phyloP scores from a whole-genome alignment of 1,284 basidiomycete species.

The Butyriboletus appendiculatus region DNA sequence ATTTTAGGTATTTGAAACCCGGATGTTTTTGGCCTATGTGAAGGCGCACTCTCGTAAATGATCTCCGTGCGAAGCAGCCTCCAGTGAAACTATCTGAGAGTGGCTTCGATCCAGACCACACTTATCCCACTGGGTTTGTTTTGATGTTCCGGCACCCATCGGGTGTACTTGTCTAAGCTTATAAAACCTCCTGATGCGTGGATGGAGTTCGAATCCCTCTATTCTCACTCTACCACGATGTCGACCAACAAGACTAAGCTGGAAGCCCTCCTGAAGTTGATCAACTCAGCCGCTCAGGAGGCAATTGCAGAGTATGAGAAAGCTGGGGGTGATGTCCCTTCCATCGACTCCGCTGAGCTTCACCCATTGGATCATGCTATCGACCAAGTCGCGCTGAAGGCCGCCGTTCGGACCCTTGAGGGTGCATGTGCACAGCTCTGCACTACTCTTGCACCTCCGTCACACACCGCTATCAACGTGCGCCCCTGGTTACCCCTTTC shows the following conservation, averaged over 20 bases:
- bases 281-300: slow-evolving; percentile 26
- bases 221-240: slow-evolving; percentile 7
- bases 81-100: neutral
- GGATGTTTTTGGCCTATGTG: neutral
- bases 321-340: slow-evolving; percentile 22
- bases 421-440: slow-evolving; percentile 33
- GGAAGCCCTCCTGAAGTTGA: slow-evolving; percentile 26
- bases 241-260: slow-evolving; percentile 27
- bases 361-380: slow-evolving; percentile 27
- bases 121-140: neutral
- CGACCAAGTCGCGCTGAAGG: slow-evolving; percentile 27
- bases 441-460: slow-evolving; percentile 31
- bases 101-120: neutral
- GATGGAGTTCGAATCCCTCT: neutral
- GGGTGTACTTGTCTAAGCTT: neutral
- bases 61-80: neutral
- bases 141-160: neutral
- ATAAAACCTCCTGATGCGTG: neutral
- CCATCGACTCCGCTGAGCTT: slow-evolving; percentile 22
- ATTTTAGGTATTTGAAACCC: neutral
- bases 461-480: slow-evolving; percentile 31
- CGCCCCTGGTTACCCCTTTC: neutral
- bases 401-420: slow-evolving; percentile 30
- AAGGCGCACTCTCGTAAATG: neutral
- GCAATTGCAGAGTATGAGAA: slow-evolving; percentile 31